These are phyloP conservation scores for Leccinum subrobustum DNA, from an alignment of 1,284 basidiomycete species.

Conservation along the genomic window DNA sequence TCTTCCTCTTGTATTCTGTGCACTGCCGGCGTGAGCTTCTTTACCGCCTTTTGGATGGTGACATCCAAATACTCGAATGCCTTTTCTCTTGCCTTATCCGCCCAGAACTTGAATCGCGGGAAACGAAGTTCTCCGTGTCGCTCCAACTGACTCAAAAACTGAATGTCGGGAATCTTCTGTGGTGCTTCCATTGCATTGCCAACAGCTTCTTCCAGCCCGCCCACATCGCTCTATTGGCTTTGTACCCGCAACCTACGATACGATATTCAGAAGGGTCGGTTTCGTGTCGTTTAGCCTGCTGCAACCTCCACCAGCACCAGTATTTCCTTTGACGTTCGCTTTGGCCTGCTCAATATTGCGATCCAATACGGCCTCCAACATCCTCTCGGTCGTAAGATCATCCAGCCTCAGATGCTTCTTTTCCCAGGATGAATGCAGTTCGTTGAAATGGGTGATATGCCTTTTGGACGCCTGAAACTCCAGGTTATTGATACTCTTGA, in stretches of 20 bases:
- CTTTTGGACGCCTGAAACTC: slow-evolving; percentile 25
- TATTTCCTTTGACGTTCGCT: neutral
- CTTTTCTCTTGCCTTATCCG: slow-evolving; percentile 1
- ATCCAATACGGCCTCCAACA: slow-evolving; percentile 16
- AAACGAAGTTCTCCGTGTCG: neutral
- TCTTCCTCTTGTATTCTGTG: slow-evolving; percentile 11
- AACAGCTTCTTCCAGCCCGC: slow-evolving; percentile 6
- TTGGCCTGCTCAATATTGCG: slow-evolving; percentile 10
- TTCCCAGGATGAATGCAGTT: slow-evolving; percentile 10
- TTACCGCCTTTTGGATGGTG: too few species aligned
- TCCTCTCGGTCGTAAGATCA: neutral
- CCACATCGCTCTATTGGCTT: neutral
- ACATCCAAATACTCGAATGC: slow-evolving; percentile 8
- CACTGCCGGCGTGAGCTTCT: neutral
- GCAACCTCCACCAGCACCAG: too few species aligned
- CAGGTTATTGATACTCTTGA: neutral
- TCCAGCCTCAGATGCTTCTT: slow-evolving; percentile 5
- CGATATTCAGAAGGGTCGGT: too few species aligned
- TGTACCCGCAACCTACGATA: neutral
- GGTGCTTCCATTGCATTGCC: neutral
- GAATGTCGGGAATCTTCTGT: slow-evolving; percentile 5
- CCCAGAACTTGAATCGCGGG: slow-evolving; percentile 3
- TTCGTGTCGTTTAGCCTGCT: neutral
- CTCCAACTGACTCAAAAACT: slow-evolving; percentile 13
- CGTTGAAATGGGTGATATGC: slow-evolving; percentile 19